Conservation (phyloP, 768 basidiomycete genomes). For the Chalciporus sphaerocephalus region DNA sequence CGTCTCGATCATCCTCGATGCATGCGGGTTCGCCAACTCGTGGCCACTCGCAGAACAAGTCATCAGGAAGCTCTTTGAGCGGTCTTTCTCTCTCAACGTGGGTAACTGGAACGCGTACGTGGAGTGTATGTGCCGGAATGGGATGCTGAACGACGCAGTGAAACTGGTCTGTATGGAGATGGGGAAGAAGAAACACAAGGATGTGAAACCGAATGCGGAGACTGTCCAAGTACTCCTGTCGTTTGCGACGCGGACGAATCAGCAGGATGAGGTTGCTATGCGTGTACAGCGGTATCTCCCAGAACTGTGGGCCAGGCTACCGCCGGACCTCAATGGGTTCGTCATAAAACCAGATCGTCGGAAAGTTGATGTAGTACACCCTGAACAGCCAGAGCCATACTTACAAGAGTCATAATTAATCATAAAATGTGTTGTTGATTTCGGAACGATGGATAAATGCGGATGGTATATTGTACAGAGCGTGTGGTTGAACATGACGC, state of each 20-base stretch:
- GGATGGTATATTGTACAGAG: slow-evolving; percentile 33
- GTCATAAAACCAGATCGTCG: slow-evolving; percentile 16
- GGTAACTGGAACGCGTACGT: slow-evolving; percentile 80
- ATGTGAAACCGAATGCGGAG: slow-evolving; percentile 45
- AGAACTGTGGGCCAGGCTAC: slow-evolving; percentile 30
- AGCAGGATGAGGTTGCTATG: slow-evolving; percentile 42
- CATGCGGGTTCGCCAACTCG: slow-evolving; percentile 64
- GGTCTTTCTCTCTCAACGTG: slow-evolving; percentile 50
- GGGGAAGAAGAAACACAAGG: slow-evolving; percentile 39
- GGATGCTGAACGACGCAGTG: slow-evolving; percentile 62
- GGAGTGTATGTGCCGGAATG: slow-evolving; percentile 78
- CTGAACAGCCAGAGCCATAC: neutral
- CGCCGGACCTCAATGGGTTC: slow-evolving; percentile 19
- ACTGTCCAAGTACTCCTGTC: slow-evolving; percentile 51
- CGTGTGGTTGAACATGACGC: slow-evolving; percentile 67
- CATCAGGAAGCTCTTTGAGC: slow-evolving; percentile 46
- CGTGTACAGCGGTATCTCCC: slow-evolving; percentile 43
- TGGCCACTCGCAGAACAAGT: slow-evolving; percentile 51
- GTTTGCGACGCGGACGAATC: slow-evolving; percentile 44
- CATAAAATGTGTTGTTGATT: slow-evolving; percentile 17
- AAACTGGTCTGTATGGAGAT: slow-evolving; percentile 63
- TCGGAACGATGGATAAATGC: slow-evolving; percentile 19
- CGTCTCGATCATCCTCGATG: slow-evolving; percentile 82
- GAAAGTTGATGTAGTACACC: slow-evolving; percentile 4
- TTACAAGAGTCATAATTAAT: slow-evolving; percentile 11